Conservation (phyloP, 805 yeast species). For the Ogataea nakhonphanomensis region DNA sequence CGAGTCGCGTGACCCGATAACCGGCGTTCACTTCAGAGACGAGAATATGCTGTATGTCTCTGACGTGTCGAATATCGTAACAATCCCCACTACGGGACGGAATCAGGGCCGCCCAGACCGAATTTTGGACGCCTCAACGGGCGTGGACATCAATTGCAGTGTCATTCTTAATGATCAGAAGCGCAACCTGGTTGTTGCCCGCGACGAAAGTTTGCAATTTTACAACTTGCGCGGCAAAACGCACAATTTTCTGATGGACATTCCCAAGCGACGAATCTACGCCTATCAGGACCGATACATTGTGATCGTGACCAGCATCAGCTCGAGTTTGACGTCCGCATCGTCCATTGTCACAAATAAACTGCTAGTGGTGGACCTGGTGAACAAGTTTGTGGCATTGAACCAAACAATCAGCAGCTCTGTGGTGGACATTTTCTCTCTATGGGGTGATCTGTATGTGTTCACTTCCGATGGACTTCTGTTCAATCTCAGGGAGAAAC, state of each 20-base stretch:
- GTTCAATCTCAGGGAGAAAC: conserved; percentile 63
- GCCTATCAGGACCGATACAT: conserved; percentile 48
- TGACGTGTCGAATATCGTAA: conserved; percentile 67
- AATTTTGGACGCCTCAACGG: conserved; percentile 42
- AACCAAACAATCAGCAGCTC: conserved; percentile 65
- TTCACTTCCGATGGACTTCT: conserved; percentile 75
- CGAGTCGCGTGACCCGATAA: conserved; percentile 74
- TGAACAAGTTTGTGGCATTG: conserved; percentile 67
- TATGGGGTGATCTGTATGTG: conserved; percentile 57
- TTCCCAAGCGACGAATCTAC: conserved; percentile 51
- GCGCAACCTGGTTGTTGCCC: conserved; percentile 54
- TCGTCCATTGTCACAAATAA: conserved; percentile 42
- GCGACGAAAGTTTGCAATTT: conserved; percentile 58
- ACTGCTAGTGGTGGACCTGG: conserved; percentile 64
- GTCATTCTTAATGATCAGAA: conserved; percentile 31
- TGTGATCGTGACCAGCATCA: conserved; percentile 53
- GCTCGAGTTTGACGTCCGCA: conserved; percentile 29
- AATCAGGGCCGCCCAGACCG: conserved; percentile 61
- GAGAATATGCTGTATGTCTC: conserved; percentile 61
- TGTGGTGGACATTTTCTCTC: conserved; percentile 53
- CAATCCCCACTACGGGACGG: conserved; percentile 75
- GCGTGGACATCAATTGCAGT: conserved; percentile 50
- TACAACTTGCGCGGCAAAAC: conserved; percentile 56
- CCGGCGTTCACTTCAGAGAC: conserved; percentile 63
- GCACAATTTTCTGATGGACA: conserved; percentile 52